Evolutionary conservation across 139 green algal genomes (phyloP), one percentile per base, ranked within the genome.

Genomic region (Chlorella sp.): DNA sequence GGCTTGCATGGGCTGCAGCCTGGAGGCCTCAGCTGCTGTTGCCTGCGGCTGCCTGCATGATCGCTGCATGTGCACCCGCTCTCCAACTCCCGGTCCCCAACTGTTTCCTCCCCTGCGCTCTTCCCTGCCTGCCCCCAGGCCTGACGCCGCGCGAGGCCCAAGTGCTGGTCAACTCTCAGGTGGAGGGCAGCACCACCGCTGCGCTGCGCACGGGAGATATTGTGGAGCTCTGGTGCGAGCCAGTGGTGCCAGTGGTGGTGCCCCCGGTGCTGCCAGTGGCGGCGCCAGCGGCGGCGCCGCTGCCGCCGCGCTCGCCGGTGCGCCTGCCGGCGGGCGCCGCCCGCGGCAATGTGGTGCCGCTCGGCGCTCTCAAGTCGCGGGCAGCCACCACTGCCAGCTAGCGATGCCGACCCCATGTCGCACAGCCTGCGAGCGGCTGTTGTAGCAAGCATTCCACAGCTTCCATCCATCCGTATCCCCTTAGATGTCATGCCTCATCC

Each of bases 161-260:
- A 38, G 74, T 86, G 72, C 32, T 87, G 55, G 62, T 90, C 17
- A 90, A 90, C 81, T 25, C 30, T 15, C 71, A 85, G 63, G 28
- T 85, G 65, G 81, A 87, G 41, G 30, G 55, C 25, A 63, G 82
- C 38, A 26, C 20, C 13, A 21, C 65, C 0, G 75, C 28, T 0
- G 17, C 39, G 23, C 36, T 90, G 47, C 34, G 30, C 47, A 78
- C 86, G 0, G 86, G 86, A 4, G 86, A 90, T 32, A 65, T 87
- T 16, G 63, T 90, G 18, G 86, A 89, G 30, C n/a, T 89, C 9
- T 85, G 80, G 25, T 56, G 21, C 25, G 69, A 73, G 39, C 39
- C 78, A 0, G 63, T 11, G 7, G 62, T 36, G n/a, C 51, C 51
- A 18, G 63, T 25, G 39, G 36, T 17, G 3, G 39, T 21, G 64